These are phyloP conservation scores for Trichoderma sp. DNA, from an alignment of 2,329 filamentous ascomycete species.

Conservation along the genomic window DNA sequence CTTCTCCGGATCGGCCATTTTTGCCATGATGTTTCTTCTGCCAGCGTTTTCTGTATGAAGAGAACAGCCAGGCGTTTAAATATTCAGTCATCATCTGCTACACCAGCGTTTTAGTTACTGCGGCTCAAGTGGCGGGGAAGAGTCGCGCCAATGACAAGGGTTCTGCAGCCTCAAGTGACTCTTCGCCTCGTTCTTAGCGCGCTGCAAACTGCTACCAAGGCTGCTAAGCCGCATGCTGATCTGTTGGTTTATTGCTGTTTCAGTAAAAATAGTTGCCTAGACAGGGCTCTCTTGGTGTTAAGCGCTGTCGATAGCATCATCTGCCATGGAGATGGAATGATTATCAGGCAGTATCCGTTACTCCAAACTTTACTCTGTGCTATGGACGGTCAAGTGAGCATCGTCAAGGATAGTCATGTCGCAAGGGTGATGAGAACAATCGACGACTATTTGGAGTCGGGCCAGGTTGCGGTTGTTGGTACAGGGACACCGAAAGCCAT, in stretches of 20 bases:
- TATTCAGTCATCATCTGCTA: neutral
- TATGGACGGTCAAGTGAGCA: neutral
- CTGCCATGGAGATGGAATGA: neutral
- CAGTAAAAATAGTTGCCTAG: neutral
- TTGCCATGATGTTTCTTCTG: neutral
- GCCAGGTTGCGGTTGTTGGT: constrained; percentile 1
- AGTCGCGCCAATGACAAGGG: neutral
- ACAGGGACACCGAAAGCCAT: neutral
- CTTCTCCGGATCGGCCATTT: constrained; percentile 16
- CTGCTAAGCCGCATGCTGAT: constrained; percentile 12
- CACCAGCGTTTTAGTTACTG: neutral
- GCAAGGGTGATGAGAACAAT: neutral
- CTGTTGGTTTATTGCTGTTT: neutral
- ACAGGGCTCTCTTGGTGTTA: neutral
- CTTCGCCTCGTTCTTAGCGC: constrained; percentile 16
- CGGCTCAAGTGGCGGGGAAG: neutral
- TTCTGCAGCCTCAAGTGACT: constrained; percentile 11
- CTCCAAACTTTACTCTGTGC: neutral
- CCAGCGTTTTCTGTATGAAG: neutral
- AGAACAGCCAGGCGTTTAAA: neutral
- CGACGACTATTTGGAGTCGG: neutral
- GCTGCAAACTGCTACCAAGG: neutral
- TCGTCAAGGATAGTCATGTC: neutral
- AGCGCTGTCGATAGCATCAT: neutral
- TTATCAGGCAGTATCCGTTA: neutral